These are phyloP conservation scores for Pugionium dolabratum DNA, from an alignment of 345 rosid species.

Conservation along the genomic window DNA sequence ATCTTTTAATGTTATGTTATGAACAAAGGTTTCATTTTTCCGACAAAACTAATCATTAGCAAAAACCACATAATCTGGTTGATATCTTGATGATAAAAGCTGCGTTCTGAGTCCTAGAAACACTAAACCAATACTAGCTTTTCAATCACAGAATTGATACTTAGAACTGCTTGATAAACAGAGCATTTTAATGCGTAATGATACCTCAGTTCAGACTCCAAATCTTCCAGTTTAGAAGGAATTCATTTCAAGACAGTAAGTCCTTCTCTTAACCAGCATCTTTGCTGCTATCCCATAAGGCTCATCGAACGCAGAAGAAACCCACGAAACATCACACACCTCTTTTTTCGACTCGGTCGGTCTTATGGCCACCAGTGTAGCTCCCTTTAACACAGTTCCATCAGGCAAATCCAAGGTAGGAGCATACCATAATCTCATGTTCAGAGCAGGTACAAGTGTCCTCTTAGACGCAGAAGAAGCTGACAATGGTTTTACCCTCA, in stretches of 20 bases:
- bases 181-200: background rate
- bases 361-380: slow-evolving; percentile 87
- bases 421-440: slow-evolving; percentile 97
- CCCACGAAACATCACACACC: slow-evolving; percentile 74
- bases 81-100: background rate
- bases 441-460: slow-evolving; percentile 87
- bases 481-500: slow-evolving; percentile 83
- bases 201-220: slow-evolving; percentile 28
- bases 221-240: slow-evolving; percentile 53
- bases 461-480: slow-evolving; percentile 95
- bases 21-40: slow-evolving; percentile 3
- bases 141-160: background rate
- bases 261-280: slow-evolving; percentile 89
- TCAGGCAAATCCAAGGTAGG: slow-evolving; percentile 78
- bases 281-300: slow-evolving; percentile 81
- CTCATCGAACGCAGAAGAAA: slow-evolving; percentile 79
- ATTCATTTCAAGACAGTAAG: slow-evolving; percentile 98
- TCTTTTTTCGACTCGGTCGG: slow-evolving; percentile 81
- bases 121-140: slow-evolving; percentile 1
- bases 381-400: slow-evolving; percentile 81
- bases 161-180: slow-evolving; percentile 12
- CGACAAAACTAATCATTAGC: background rate
- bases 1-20: background rate
- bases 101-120: slow-evolving; percentile 3
- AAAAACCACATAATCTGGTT: background rate